Percentiles rank a stretch among this genome's conserved stretches.
These are phyloP conservation scores for Aspergillus mulundensis DNA, from an alignment of 495 filamentous ascomycete genomes.

Conservation along the genomic window DNA sequence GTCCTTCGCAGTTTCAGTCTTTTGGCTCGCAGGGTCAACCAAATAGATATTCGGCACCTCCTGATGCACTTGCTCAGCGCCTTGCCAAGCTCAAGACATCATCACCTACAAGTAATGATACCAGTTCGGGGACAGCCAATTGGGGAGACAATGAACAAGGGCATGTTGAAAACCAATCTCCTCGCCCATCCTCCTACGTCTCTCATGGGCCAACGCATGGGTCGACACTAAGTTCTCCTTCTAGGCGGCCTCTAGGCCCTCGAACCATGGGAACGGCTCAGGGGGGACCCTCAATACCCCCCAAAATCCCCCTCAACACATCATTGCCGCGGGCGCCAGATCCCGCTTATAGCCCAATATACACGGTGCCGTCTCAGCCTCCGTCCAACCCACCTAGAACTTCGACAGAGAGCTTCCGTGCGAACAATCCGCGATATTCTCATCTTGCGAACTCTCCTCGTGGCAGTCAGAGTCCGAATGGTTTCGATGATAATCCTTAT, in stretches of 20 bases:
- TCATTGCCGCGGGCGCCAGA: constrained; percentile 74
- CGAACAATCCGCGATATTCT: constrained; percentile 35
- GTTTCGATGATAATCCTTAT: constrained; percentile 40
- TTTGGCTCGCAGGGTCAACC: constrained; percentile 17
- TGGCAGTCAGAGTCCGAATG: constrained; percentile 34
- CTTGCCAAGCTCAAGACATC: constrained; percentile 42
- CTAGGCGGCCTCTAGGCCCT: constrained; percentile 47
- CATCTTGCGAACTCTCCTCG: constrained; percentile 35
- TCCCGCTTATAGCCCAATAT: constrained; percentile 76
- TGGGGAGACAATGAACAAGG: constrained; percentile 19
- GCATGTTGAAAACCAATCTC: constrained; percentile 27
- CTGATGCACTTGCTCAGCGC: constrained; percentile 41
- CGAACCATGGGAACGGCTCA: constrained; percentile 52
- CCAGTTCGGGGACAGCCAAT: too few relatives aligned
- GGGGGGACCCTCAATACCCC: constrained; percentile 43
- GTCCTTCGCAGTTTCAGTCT: constrained; percentile 36
- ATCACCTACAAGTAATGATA: constrained; percentile 13
- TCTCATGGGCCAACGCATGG: constrained; percentile 16
- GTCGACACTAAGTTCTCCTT: constrained; percentile 23
- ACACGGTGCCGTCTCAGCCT: constrained; percentile 39
- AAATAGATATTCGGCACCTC: constrained; percentile 25
- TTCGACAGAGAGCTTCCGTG: constrained; percentile 39
- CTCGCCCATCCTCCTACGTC: constrained; percentile 23
- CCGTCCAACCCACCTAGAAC: constrained; percentile 49
- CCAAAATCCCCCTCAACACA: constrained; percentile 53